Base-by-base conservation (phyloP, 1,139 yeast genomes). In the Zygotorulaspora mrakii region DNA sequence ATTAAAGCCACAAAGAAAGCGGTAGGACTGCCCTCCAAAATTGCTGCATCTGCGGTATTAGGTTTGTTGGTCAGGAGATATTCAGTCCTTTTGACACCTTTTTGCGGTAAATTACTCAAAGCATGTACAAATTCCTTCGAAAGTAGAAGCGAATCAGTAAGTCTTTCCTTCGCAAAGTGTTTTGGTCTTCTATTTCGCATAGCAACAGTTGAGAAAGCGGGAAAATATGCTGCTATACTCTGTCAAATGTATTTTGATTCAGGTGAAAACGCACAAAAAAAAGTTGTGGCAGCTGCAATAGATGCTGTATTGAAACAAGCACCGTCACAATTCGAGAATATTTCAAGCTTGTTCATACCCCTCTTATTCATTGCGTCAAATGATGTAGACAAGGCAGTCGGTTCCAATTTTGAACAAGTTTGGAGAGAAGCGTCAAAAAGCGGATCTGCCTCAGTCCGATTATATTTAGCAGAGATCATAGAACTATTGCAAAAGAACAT, bases 11-110 rank as follows among this genome's bases (percentile, higher is more conserved):
- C 85, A 5, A 79, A 79, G 47, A 74, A 71, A 45, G 77, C 95
- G 0, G 85, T 89, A 22, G 98, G 97, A 0, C 69, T 91, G 21
- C 96, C 97, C 0, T 87, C 96, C 0, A 88, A 88, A 56, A 88
- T 86, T 1, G 88, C 94, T 31, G 88, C 91, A 0, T 77, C 95
- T n/a, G 74, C 79, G 48, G 81, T 89, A 0, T 61, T 88, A 17
- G 86, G 82, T 5, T 73, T 77, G 17, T 61, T 88, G 42, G 74
- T 82, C 1, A 67, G 77, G 17, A 73, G 79, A 47, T 79, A 82
- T 51, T 60, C 73, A n/a, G 70, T 71, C 23, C 57, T 75, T 16
- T 61, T 77, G 9, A 69, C 71, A 32, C 81, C 85, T 0, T 76
- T 75, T 53, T 83, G 89, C 7, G 84, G 81, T 40, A 65, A 69